Evolutionary conservation across 768 basidiomycete genomes (phyloP).

Genomic region (Mrakia frigida): DNA sequence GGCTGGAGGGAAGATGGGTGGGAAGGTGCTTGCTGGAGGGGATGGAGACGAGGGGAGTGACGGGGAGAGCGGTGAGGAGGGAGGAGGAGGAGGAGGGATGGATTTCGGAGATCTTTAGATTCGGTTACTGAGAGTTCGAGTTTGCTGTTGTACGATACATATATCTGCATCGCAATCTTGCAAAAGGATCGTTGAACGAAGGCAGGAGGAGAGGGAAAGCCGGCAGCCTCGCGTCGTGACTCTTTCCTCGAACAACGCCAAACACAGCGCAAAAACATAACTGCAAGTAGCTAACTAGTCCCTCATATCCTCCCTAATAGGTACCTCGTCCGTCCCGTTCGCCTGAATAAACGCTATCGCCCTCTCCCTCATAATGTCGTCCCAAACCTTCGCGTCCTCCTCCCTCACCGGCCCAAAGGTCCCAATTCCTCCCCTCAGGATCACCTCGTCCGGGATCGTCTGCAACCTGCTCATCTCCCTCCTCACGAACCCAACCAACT

Average conservation of each 20-base stretch:
- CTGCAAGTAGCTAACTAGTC: no score
- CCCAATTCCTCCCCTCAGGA: constrained; percentile 21
- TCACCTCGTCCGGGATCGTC: constrained; percentile 26
- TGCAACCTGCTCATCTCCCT: constrained; percentile 27
- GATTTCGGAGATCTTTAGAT: constrained; percentile 6
- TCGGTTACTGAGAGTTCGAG: neutral
- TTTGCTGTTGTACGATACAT: neutral
- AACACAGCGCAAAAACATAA: no score
- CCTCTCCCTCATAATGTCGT: constrained; percentile 24
- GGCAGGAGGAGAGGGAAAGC: no score
- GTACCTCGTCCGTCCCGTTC: constrained; percentile 22
- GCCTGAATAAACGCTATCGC: neutral
- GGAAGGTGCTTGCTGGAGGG: neutral
- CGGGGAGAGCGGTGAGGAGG: constrained; percentile 34
- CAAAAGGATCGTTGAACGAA: no score
- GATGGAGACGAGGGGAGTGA: constrained; percentile 44
- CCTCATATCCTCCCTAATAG: neutral
- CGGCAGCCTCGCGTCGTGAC: no score
- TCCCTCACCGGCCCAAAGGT: constrained; percentile 25
- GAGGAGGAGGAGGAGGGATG: constrained; percentile 8
- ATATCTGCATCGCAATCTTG: no score
- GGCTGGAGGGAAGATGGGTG: constrained; percentile 25
- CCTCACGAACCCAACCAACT: constrained; percentile 31
- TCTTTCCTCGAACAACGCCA: no score
- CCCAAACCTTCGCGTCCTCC: constrained; percentile 24